Base-by-base conservation (phyloP, 176 grass and related monocot species). In the Tillandsia fasciculata region DNA sequence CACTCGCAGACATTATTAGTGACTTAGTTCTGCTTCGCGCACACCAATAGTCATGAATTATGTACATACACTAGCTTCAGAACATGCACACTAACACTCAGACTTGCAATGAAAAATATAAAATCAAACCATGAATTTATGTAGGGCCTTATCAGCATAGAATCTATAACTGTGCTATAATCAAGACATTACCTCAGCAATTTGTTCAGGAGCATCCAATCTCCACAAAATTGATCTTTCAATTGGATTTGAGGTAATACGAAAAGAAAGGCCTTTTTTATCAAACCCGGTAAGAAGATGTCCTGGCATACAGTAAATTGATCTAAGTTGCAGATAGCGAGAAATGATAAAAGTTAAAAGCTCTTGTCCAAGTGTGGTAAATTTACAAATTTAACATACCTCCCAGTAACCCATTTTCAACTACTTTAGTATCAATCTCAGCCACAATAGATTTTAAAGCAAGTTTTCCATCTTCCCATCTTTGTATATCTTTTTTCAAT, bases 391-490 rank as follows among this genome's bases (percentile, higher is more conserved):
- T 24, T 50, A 65, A 68, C 73, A 51, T 64, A 97, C 93, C 93
- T 89, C 93, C 84, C 13, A 92, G 17, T 59, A 63, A 79, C 49
- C 89, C 82, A 79, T 61, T 86, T 74, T 97, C 76, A 76, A 75
- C 53, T 48, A 97, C 26, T 48, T 61, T 90, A 58, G 77, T 17
- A 68, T 97, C 84, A 53, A 97, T 86, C 78, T 79, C 71, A 27
- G 77, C 72, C 0, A 91, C 74, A 75, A 92, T 86, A 68, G 77
- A 92, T 77, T 90, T 75, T 57, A 85, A 72, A 58, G 89, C 86
- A 56, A 75, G 69, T 76, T 90, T 92, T 47, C 93, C 93, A 70
- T 78, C 85, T 84, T 83, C 84, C 93, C 89, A 92, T 22, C 87
- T 79, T 14, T 58, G 53, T 67, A 76, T 85, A 81, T 90, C 86